Evolutionary conservation across 2,329 filamentous ascomycete genomes (phyloP), one percentile per base, ranked within the genome.

Genomic region (Diplodia mutila): DNA sequence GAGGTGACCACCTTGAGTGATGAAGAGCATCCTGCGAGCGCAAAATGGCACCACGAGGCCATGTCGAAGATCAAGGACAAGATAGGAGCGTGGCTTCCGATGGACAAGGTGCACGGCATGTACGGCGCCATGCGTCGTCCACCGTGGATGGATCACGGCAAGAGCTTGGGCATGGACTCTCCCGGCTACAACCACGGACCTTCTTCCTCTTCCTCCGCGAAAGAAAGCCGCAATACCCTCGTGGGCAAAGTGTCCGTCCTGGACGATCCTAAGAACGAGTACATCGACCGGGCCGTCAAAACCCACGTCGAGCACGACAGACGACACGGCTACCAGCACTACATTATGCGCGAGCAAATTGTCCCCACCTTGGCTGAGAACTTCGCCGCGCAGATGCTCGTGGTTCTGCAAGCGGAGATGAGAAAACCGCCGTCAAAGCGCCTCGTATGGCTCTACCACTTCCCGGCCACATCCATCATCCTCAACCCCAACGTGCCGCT

Each of bases 231-330:
- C 14, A 61, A 23, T 14, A 25, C 23, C 9, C 14, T 61, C 16
- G 57, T 61, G 8, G 59, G 59, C n/a, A 70, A 69, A 64, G 55
- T 69, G 1, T 69, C 69, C 21, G 63, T 68, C 34, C 66, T 66
- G 14, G 61, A 67, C 55, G 34, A 37, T 9, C 51, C 46, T 12
- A n/a, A 42, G 21, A 67, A 69, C 49, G 57, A 72, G 11, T 69
- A 77, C 23, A 79, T 78, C 66, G 76, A 80, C 61, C 71, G 72
- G 23, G 78, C 78, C 3, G 68, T 81, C n/a, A 69, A 72, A 16
- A 77, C 70, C 21, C 79, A 81, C 64, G 57, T 72, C 51, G 69
- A 72, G 27, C 78, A 80, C 64, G 76, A 77, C 23, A 66, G 72
- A 37, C 67, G 72, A 39, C 76, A 78, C 70, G 76, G 76, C 4